Evolutionary conservation across 2,329 filamentous ascomycete species (phyloP), one percentile per base, ranked within the genome.

Genomic region (Cladorrhinum sp.): DNA sequence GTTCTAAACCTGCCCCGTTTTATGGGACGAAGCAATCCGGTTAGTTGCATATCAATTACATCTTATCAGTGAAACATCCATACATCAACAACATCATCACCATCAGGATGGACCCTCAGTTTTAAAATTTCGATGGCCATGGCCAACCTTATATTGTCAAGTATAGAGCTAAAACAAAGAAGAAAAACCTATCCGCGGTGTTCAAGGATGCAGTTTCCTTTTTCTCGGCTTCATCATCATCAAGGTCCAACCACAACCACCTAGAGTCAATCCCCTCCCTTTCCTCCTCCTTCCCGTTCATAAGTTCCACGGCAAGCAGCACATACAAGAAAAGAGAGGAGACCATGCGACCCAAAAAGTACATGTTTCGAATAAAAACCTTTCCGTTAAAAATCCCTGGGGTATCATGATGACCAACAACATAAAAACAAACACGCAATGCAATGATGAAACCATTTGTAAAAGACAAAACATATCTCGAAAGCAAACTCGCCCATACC

Each of bases 281-380:
- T 22, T 20, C 41, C 41, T 45, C 16, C 41, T 22, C 41, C 41
- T 18, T 45, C 16, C n/a, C 41, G 18, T 45, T 6, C 41, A 20
- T 7, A 32, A 32, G n/a, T 10, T 36, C 41, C 41, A 18, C 7
- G 6, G 12, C 36, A 22, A 36, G 41, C 8, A 45, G 58, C 57
- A 62, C 58, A 64, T 49, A 59, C 36, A 66, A 58, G 57, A 56
- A 41, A 56, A 45, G 65, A 62, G 60, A 65, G 66, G 62, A 66
- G n/a, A n/a, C n/a, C n/a, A n/a, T n/a, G n/a, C 62, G 63, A 66
- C 65, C 61, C 32, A 36, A 65, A n/a, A n/a, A n/a, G n/a, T n/a
- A n/a, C 66, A 65, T 67, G 63, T 67, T 61, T 62, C 64, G 57
- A 61, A n/a, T n/a, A n/a, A n/a, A 61, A 58, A 57, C 62, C 53